Conservation (phyloP, 2,329 filamentous ascomycete genomes). For the Botrytis fabae region DNA sequence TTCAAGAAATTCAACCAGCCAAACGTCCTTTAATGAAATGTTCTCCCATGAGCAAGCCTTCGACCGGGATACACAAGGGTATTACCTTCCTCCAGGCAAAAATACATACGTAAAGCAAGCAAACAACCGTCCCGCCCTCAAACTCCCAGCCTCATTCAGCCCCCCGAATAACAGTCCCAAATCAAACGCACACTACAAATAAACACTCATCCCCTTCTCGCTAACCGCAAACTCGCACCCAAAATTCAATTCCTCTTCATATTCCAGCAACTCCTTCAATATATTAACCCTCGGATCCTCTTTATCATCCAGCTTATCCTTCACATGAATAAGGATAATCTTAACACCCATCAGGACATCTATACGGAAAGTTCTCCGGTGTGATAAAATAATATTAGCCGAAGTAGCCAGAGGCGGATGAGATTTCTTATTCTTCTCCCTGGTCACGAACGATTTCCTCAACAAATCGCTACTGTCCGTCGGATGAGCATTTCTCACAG, state of each 20-base stretch:
- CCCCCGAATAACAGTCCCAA: neutral
- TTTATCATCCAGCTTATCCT: slow-evolving; percentile 78
- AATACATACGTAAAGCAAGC: neutral
- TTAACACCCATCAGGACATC: slow-evolving; percentile 64
- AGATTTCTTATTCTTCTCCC: neutral
- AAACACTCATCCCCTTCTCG: slow-evolving; percentile 12
- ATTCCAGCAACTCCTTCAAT: slow-evolving; percentile 63
- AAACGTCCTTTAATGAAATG: neutral
- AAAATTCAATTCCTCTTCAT: slow-evolving; percentile 56
- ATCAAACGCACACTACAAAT: neutral
- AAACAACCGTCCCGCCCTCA: neutral
- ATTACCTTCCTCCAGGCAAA: neutral
- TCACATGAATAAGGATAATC: slow-evolving; percentile 90
- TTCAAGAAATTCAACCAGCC: neutral
- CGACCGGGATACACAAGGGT: neutral
- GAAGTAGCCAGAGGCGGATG: neutral
- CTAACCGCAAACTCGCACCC: slow-evolving; percentile 76
- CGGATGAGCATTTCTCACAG: neutral
- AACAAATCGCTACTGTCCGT: neutral
- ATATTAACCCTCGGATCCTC: slow-evolving; percentile 66
- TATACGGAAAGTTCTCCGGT: neutral
- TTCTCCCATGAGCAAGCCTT: neutral
- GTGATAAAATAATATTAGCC: no score
- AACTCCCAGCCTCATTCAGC: neutral
- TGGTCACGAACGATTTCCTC: neutral